phyloP scores from a whole-genome alignment of 345 rosid species.

The Geranium brycei region DNA sequence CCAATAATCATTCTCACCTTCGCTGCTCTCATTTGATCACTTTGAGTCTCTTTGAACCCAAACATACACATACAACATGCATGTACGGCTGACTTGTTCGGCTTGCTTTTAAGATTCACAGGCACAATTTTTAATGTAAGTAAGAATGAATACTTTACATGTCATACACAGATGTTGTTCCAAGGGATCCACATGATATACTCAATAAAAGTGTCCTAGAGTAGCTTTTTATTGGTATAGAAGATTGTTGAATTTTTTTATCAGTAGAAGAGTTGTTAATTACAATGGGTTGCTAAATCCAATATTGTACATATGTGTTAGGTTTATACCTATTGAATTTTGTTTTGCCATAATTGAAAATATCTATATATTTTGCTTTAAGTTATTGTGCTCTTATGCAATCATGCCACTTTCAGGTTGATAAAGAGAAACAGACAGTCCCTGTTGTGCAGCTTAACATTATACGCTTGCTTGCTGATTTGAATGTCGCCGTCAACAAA shows the following conservation, averaged over 20 bases:
- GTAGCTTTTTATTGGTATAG: no score
- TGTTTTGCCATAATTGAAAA: neutral
- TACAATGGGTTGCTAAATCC: neutral
- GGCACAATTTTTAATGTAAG: neutral
- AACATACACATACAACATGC: neutral
- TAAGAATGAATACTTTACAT: neutral
- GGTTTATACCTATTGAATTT: neutral
- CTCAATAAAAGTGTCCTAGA: neutral
- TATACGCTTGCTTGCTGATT: conserved; percentile 83
- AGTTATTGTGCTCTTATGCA: conserved; percentile 3
- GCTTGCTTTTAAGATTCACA: neutral
- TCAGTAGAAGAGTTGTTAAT: neutral
- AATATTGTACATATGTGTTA: neutral
- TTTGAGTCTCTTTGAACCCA: neutral
- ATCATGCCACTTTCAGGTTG: conserved; percentile 48
- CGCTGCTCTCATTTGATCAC: neutral
- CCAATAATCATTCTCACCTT: neutral
- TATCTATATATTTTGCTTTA: conserved; percentile 2
- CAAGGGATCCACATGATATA: neutral
- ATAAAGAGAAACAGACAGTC: conserved; percentile 61
- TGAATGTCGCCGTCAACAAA: conserved; percentile 80
- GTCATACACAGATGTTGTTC: neutral
- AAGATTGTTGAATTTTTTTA: no score
- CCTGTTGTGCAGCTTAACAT: conserved; percentile 79
- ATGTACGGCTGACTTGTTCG: neutral